phyloP scores from a whole-genome alignment of 2,329 filamentous ascomycete genomes.

The Hymenoscyphus infarciens region DNA sequence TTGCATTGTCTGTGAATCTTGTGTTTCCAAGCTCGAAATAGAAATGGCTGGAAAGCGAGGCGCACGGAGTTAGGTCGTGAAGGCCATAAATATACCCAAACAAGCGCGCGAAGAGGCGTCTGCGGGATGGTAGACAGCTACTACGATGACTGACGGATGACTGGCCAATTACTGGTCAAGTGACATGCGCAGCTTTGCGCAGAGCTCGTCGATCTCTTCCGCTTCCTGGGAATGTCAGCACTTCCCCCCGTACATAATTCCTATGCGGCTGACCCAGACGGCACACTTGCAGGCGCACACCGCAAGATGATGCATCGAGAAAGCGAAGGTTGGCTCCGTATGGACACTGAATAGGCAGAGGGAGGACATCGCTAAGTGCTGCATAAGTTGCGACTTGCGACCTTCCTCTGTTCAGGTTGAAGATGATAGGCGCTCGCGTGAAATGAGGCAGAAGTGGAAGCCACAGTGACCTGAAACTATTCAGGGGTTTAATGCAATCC shows the following conservation, averaged over 20 bases:
- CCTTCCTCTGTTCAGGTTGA: neutral
- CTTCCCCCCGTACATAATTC: neutral
- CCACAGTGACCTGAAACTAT: neutral
- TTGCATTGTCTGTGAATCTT: neutral
- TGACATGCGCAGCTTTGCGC: neutral
- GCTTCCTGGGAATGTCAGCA: conserved; percentile 1
- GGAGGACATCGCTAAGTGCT: neutral
- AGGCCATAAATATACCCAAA: conserved; percentile 3
- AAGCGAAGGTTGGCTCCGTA: neutral
- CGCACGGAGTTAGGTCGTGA: neutral
- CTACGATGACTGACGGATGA: neutral
- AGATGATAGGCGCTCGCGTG: neutral
- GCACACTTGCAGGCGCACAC: neutral
- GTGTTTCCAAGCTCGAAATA: neutral
- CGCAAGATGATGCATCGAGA: neutral
- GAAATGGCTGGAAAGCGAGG: neutral
- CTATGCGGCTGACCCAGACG: conserved; percentile 1
- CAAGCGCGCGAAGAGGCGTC: conserved; percentile 1
- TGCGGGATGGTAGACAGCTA: neutral
- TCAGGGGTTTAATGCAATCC: neutral
- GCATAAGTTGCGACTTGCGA: neutral
- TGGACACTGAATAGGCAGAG: too few species aligned
- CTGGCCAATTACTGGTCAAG: neutral
- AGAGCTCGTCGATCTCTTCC: neutral
- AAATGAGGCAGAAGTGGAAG: neutral